Evolutionary conservation across 2,329 filamentous ascomycete species (phyloP), one percentile per base, ranked within the genome.

Genomic region (Clonostachys chloroleuca): DNA sequence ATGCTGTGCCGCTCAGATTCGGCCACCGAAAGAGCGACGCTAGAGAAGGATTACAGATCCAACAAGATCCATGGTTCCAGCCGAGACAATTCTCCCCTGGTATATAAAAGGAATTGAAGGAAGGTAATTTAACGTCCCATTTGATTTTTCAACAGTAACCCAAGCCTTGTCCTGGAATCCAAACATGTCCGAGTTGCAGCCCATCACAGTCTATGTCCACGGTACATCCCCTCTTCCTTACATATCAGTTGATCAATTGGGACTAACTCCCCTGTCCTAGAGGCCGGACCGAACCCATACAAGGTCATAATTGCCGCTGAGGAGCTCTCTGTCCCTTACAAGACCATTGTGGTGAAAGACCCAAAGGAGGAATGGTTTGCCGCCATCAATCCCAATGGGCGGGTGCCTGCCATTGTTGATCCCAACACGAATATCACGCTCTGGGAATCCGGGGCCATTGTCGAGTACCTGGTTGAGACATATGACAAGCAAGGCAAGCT

Each of bases 291-390:
- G 24, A 65, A 64, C 47, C 61, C 58, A 5, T 54, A 48, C 39
- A 66, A 68, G 49, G 61, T 65, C 12, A 42, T 56, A 44, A 62
- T 70, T 41, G 41, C 62, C n/a, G 53, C 68, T 3, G 65, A 68
- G 42, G 67, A 69, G 47, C 63, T 69, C 12, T 56, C 53, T 1
- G 33, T 70, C 4, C 62, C 64, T 4, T 69, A 68, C 52, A 59
- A 60, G 18, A 50, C 52, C 56, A 48, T 58, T 45, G 34, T 45
- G 16, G 43, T 59, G 30, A 39, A 47, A 12, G 51, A 63, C 41
- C 55, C 60, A 48, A 61, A 61, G 45, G 52, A 50, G 0, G 54
- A 54, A 18, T 53, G 51, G 14, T 63, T 51, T 43, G 35, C 52
- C 17, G 48, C 51, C 34, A 52, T 66, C 51, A 67, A 67, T 52